Evolutionary conservation across 2,329 filamentous ascomycete genomes (phyloP).

Genomic region (Chrysoporthe cubensis): DNA sequence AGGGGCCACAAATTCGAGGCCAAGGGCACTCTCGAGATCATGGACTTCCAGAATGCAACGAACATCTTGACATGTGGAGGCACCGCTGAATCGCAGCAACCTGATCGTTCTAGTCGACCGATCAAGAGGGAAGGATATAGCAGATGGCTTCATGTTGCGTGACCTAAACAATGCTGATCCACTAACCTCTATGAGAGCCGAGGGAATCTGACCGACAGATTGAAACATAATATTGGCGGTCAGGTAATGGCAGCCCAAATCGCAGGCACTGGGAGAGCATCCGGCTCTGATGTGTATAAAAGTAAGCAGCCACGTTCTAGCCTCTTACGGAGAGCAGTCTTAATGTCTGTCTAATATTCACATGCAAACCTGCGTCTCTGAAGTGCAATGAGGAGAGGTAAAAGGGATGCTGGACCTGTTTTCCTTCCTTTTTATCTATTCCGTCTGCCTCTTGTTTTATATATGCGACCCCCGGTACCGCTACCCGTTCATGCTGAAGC

Average conservation of each 20-base stretch:
- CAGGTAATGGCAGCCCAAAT: background rate
- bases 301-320: background rate
- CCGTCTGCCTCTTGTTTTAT: too few species aligned
- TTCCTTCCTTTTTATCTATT: too few species aligned
- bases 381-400: too few species aligned
- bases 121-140: background rate
- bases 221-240: background rate
- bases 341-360: too few species aligned
- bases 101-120: background rate
- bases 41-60: background rate
- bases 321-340: too few species aligned
- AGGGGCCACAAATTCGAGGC: background rate
- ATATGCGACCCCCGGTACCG: too few species aligned
- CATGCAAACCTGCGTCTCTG: too few species aligned
- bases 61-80: background rate
- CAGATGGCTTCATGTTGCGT: background rate
- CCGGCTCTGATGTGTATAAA: background rate
- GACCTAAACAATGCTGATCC: background rate
- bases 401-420: too few species aligned
- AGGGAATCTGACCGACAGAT: background rate
- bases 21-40: background rate
- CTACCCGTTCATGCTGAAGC: too few species aligned
- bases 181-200: background rate
- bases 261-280: background rate
- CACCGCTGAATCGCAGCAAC: background rate